phyloP scores from a whole-genome alignment of 1,139 yeast species.

The Wickerhamomyces sp. region DNA sequence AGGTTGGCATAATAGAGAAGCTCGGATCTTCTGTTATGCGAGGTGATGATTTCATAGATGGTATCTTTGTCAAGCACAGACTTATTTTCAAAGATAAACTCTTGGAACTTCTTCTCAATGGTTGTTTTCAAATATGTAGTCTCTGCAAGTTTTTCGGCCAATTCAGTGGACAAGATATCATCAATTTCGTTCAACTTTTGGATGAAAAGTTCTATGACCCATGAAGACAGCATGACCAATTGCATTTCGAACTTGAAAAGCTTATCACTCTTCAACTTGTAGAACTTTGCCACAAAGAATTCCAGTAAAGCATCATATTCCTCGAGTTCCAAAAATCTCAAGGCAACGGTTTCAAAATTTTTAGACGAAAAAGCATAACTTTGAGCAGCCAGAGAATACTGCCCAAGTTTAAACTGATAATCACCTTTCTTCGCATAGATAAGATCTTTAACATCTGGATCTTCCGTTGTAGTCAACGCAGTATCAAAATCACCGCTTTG shows the following conservation, averaged over 20 bases:
- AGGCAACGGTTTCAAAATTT: slow-evolving; percentile 68
- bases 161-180: slow-evolving; percentile 29
- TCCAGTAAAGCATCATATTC: slow-evolving; percentile 42
- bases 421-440: slow-evolving; percentile 65
- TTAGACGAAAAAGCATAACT: slow-evolving; percentile 59
- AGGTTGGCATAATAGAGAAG: slow-evolving; percentile 64
- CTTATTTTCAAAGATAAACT: slow-evolving; percentile 48
- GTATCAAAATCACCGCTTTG: slow-evolving; percentile 59
- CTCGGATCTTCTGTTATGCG: slow-evolving; percentile 61
- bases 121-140: slow-evolving; percentile 20
- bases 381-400: slow-evolving; percentile 50
- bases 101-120: slow-evolving; percentile 36
- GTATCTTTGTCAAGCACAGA: slow-evolving; percentile 55
- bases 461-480: slow-evolving; percentile 50
- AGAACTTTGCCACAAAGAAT: slow-evolving; percentile 53
- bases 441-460: slow-evolving; percentile 42
- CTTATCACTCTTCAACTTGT: slow-evolving; percentile 27
- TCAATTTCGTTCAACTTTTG: slow-evolving; percentile 45
- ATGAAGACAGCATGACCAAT: slow-evolving; percentile 60
- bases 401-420: slow-evolving; percentile 33
- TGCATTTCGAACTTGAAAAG: slow-evolving; percentile 42
- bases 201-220: slow-evolving; percentile 72
- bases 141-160: slow-evolving; percentile 20
- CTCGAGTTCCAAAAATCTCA: slow-evolving; percentile 44
- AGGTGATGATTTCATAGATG: slow-evolving; percentile 64